A percentile compares a stretch with the other conserved stretches of the same genome.
Evolutionary conservation across 805 yeast species (phyloP).

Genomic region (Schizosaccharomyces octosporus): DNA sequence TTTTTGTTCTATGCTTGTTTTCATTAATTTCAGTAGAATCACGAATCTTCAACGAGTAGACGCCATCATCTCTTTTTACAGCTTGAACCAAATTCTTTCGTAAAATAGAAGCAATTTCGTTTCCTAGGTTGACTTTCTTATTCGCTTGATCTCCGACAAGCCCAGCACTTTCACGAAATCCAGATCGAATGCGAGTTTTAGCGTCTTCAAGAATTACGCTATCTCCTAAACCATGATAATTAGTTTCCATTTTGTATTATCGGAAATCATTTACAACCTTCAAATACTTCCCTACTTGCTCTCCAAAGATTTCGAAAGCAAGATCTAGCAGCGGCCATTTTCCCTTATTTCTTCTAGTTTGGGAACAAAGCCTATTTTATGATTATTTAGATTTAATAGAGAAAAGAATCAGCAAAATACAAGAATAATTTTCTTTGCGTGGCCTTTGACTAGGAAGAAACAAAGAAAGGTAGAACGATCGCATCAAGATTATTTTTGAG

Average conservation of each 20-base stretch:
- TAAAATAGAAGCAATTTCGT: not conserved
- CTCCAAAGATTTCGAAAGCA: not conserved
- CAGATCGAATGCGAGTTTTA: not conserved
- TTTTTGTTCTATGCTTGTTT: not conserved
- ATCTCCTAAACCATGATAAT: not conserved
- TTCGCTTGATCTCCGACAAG: not conserved
- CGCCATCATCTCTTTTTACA: not conserved
- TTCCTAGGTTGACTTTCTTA: not conserved
- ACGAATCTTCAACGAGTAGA: not conserved
- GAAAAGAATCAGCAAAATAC: not conserved
- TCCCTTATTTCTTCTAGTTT: too few species aligned
- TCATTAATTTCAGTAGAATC: not conserved
- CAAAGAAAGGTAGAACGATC: too few species aligned
- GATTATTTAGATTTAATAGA: not conserved
- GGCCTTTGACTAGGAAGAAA: too few species aligned
- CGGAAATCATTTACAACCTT: not conserved
- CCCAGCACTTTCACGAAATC: not conserved
- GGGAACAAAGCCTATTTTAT: too few species aligned
- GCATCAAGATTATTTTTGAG: too few species aligned
- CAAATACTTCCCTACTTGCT: not conserved
- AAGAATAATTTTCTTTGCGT: too few species aligned
- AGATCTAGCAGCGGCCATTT: not conserved
- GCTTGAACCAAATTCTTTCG: not conserved
- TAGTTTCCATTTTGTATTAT: not conserved
- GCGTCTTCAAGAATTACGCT: not conserved